These are phyloP conservation scores for Usnea hakonensis DNA, from an alignment of 495 filamentous ascomycete genomes.

Conservation along the genomic window DNA sequence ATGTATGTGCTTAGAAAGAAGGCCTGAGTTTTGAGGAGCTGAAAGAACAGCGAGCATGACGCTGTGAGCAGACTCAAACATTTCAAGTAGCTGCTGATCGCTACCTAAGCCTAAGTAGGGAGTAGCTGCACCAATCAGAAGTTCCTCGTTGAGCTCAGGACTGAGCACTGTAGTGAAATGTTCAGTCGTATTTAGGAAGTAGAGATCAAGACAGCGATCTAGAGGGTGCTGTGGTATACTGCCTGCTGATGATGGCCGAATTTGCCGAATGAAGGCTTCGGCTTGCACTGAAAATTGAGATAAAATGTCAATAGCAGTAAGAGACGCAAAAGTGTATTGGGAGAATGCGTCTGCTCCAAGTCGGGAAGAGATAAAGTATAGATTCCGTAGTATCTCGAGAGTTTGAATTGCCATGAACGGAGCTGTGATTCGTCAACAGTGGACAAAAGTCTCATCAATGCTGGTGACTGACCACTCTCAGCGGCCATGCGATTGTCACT, in stretches of 20 bases:
- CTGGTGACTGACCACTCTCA: constrained; percentile 39
- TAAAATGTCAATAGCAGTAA: constrained; percentile 84
- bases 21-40: constrained; percentile 62
- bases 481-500: constrained; percentile 46
- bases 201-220: constrained; percentile 74
- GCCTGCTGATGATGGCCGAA: constrained; percentile 50
- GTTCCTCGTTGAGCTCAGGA: constrained; percentile 55
- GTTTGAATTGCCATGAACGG: constrained; percentile 68
- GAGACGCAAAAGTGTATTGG: constrained; percentile 75
- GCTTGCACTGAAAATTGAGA: constrained; percentile 62
- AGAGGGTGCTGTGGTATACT: constrained; percentile 67
- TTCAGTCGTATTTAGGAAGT: constrained; percentile 84
- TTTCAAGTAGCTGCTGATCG: constrained; percentile 56
- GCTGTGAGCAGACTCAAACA: constrained; percentile 90
- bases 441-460: neutral
- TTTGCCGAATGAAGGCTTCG: constrained; percentile 60
- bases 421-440: constrained; percentile 32
- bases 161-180: constrained; percentile 70
- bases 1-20: constrained; percentile 67
- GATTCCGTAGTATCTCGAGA: constrained; percentile 68
- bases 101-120: constrained; percentile 66
- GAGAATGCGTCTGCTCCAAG: constrained; percentile 66
- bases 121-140: constrained; percentile 65
- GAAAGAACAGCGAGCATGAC: constrained; percentile 76
- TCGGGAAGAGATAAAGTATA: constrained; percentile 82